Percentiles rank a stretch among this genome's conserved stretches.
Evolutionary conservation across 345 rosid genomes (phyloP).

Genomic region (Isatis tinctoria): DNA sequence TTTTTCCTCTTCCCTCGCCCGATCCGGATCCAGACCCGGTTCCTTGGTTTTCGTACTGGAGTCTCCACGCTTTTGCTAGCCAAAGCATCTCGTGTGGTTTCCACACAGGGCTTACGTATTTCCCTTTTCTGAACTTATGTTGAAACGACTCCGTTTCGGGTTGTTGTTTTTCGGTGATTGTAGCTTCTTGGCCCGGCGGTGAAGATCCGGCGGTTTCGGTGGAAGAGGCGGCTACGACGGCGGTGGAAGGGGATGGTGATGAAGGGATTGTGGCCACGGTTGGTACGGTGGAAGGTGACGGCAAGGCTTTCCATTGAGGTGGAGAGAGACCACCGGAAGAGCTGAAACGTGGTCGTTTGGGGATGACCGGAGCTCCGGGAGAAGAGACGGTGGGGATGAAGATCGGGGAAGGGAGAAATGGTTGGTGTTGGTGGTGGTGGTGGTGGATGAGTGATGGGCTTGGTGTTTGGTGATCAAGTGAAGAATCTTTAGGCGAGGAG

Average conservation of each 20-base stretch:
- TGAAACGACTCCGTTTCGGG: slow-evolving; percentile 47
- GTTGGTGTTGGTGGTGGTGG: slow-evolving; percentile 37
- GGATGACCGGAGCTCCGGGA: slow-evolving; percentile 40
- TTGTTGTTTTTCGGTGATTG: slow-evolving; percentile 45
- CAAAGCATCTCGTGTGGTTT: slow-evolving; percentile 97
- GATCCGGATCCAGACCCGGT: slow-evolving; percentile 36
- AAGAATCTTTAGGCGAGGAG: slow-evolving; percentile 55
- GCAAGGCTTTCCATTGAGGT: slow-evolving; percentile 74
- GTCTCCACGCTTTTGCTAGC: slow-evolving; percentile 93
- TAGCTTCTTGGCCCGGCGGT: slow-evolving; percentile 63
- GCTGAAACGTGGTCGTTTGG: slow-evolving; percentile 67
- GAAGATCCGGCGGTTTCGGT: slow-evolving; percentile 79
- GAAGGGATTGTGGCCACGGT: slow-evolving; percentile 45
- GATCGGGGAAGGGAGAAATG: slow-evolving; percentile 54
- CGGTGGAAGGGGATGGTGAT: slow-evolving; percentile 35
- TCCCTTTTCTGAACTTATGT: slow-evolving; percentile 79
- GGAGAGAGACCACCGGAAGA: slow-evolving; percentile 29
- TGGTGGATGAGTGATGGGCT: slow-evolving; percentile 30
- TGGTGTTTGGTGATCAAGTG: slow-evolving; percentile 35
- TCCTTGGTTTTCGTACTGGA: slow-evolving; percentile 55
- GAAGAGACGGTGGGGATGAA: slow-evolving; percentile 53
- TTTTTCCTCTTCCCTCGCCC: slow-evolving; percentile 63
- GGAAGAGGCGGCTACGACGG: slow-evolving; percentile 54
- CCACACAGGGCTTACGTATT: slow-evolving; percentile 98
- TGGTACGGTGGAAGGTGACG: slow-evolving; percentile 49